A percentile compares a stretch with the other conserved stretches of the same genome.
These are phyloP conservation scores for Zea luxurians DNA, from an alignment of 176 grass and related monocot species.

Conservation along the genomic window DNA sequence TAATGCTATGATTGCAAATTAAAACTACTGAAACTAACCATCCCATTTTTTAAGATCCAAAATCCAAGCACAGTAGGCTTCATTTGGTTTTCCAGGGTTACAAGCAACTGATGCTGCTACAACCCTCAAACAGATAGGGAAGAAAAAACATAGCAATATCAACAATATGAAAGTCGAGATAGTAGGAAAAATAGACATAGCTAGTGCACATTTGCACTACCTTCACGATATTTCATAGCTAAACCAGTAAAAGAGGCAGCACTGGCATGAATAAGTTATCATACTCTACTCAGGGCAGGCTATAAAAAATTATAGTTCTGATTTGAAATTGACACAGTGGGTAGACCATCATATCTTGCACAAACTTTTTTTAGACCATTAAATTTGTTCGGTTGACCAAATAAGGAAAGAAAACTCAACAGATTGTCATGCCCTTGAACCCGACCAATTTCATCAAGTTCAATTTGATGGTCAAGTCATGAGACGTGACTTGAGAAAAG, in stretches of 20 bases:
- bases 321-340: neutral
- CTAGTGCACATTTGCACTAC: neutral
- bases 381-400: conserved; percentile 1
- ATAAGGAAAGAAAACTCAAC: conserved; percentile 24
- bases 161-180: neutral
- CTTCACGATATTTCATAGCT: neutral
- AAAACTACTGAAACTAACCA: conserved; percentile 51
- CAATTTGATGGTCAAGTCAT: neutral
- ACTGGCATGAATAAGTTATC: conserved; percentile 1
- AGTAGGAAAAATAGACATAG: neutral
- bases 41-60: conserved; percentile 76
- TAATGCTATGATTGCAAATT: neutral
- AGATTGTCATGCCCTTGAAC: neutral
- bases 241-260: neutral
- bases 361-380: neutral
- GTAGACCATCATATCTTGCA: neutral
- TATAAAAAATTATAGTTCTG: neutral
- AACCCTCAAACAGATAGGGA: conserved; percentile 47
- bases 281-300: neutral
- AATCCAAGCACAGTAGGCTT: conserved; percentile 82
- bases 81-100: conserved; percentile 83
- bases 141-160: conserved; percentile 10
- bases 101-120: conserved; percentile 69
- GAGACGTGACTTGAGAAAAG: neutral
- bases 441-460: conserved; percentile 3